Evolutionary conservation across 169 alveolate genomes (phyloP).

Genomic region (Cryptosporidium canis): DNA sequence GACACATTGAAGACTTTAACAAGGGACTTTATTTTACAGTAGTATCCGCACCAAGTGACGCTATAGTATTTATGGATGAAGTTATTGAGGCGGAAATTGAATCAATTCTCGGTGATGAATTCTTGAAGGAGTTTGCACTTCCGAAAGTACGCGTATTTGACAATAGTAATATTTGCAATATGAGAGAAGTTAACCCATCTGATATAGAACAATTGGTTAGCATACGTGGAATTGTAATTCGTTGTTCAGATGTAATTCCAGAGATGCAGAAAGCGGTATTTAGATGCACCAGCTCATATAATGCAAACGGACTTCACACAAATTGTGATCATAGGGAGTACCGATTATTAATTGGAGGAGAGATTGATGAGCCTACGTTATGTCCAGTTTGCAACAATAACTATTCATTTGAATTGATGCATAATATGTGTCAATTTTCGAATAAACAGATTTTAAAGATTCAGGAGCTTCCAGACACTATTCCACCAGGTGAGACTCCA

Average conservation of each 20-base stretch:
- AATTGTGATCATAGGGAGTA: conserved; percentile 88
- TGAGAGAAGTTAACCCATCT: conserved; percentile 87
- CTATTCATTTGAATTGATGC: conserved; percentile 91
- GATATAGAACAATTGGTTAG: conserved; percentile 90
- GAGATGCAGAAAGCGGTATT: conserved; percentile 98
- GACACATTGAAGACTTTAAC: conserved; percentile 45
- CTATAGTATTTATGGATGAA: conserved; percentile 68
- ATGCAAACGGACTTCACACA: conserved; percentile 83
- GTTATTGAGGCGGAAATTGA: conserved; percentile 60
- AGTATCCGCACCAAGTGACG: conserved; percentile 55
- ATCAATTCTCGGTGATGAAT: conserved; percentile 51
- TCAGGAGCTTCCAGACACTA: conserved; percentile 91
- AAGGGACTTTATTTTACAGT: conserved; percentile 33
- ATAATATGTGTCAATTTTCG: conserved; percentile 92
- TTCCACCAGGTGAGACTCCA: conserved; percentile 95
- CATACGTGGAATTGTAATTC: conserved; percentile 95
- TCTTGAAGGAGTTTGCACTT: conserved; percentile 39
- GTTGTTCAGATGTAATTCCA: conserved; percentile 95
- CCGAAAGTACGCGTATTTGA: conserved; percentile 70
- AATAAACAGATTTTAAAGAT: conserved; percentile 94
- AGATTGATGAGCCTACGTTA: conserved; percentile 93
- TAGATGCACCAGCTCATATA: conserved; percentile 83
- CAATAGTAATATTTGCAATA: conserved; percentile 72
- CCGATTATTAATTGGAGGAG: conserved; percentile 91
- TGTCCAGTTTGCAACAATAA: conserved; percentile 92